Percentiles rank a stretch among this genome's conserved stretches.
Evolutionary conservation across 352 stramenopile genomes (phyloP).

Genomic region (Pythium phragmiticola): DNA sequence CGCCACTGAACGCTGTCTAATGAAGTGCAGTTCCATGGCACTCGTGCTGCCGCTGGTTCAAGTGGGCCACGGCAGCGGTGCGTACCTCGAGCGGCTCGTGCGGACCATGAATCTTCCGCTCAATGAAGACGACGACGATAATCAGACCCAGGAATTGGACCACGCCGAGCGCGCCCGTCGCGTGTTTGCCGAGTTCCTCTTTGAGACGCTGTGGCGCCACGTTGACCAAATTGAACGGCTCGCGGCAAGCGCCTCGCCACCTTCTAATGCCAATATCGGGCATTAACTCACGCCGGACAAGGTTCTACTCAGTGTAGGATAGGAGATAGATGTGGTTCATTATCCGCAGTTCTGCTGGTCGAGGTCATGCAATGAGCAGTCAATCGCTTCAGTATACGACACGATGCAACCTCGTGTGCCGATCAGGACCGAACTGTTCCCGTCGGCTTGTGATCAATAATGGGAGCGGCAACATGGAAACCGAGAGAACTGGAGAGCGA

Average conservation of each 20-base stretch:
- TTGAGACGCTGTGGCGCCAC: slow-evolving; percentile 18
- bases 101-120: slow-evolving; percentile 7
- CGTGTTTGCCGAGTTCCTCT: slow-evolving; percentile 22
- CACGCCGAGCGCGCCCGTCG: slow-evolving; percentile 10
- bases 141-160: background rate
- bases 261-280: too few species aligned
- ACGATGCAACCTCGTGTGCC: too few species aligned
- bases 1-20: slow-evolving; percentile 3
- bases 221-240: slow-evolving; percentile 12
- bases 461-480: too few species aligned
- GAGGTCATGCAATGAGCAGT: too few species aligned
- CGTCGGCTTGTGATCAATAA: too few species aligned
- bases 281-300: too few species aligned
- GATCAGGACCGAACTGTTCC: too few species aligned
- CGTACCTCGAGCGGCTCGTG: background rate
- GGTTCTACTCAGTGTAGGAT: too few species aligned
- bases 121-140: background rate
- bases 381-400: too few species aligned
- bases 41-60: slow-evolving; percentile 10
- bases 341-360: too few species aligned
- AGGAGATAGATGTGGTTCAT: too few species aligned
- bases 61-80: background rate
- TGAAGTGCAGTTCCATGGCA: slow-evolving; percentile 24
- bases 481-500: too few species aligned
- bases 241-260: background rate